These are phyloP conservation scores for Hypoxylon sp. DNA, from an alignment of 2,329 filamentous ascomycete species.

Conservation along the genomic window DNA sequence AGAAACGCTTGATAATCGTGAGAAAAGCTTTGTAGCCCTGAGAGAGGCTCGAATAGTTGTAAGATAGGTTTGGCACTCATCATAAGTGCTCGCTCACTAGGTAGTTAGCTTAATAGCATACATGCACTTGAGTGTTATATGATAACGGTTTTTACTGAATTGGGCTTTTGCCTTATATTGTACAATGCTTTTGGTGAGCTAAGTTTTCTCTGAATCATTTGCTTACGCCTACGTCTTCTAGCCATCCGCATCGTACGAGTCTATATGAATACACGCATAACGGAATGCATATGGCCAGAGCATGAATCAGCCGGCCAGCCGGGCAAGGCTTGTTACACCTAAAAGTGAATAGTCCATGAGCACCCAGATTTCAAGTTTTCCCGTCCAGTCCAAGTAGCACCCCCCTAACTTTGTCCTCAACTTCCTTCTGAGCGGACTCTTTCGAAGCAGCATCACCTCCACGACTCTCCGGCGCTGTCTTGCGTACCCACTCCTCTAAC, in stretches of 20 bases:
- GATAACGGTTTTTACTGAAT: slow-evolving; percentile 8
- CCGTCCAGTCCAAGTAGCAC: slow-evolving; percentile 37
- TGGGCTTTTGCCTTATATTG: slow-evolving; percentile 9
- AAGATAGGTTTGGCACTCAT: neutral
- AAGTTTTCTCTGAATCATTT: slow-evolving; percentile 17
- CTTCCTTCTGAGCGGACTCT: slow-evolving; percentile 52
- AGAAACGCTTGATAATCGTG: neutral
- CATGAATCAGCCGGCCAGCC: neutral
- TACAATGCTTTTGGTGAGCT: slow-evolving; percentile 31
- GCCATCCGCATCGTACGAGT: slow-evolving; percentile 14
- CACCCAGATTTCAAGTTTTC: slow-evolving; percentile 4
- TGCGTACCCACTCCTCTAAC: slow-evolving; percentile 63
- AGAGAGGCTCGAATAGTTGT: neutral
- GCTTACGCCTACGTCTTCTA: neutral
- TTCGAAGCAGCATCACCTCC: slow-evolving; percentile 50
- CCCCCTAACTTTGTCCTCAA: slow-evolving; percentile 50
- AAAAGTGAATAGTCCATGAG: neutral
- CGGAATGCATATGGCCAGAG: neutral
- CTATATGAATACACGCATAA: slow-evolving; percentile 11
- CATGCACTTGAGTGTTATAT: neutral
- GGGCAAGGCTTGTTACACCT: neutral
- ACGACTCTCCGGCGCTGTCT: slow-evolving; percentile 50
- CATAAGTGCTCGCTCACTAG: too few relatives aligned
- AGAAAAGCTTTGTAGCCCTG: neutral
- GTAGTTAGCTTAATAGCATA: neutral